Evolutionary conservation across 2,329 filamentous ascomycete genomes (phyloP).

Genomic region (Diplodia mutila): DNA sequence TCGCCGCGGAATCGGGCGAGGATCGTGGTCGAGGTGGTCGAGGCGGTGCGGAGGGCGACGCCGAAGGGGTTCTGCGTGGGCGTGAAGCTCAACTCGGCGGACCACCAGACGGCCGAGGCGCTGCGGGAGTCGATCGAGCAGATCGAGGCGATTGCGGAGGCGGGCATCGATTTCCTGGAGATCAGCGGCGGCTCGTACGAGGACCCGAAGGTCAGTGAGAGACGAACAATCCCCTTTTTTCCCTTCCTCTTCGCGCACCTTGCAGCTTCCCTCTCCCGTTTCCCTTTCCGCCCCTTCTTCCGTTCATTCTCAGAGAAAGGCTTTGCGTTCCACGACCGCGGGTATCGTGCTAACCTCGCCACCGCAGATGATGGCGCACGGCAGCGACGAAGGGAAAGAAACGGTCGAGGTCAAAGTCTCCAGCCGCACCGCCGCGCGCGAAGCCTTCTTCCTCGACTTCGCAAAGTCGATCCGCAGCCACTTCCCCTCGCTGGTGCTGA

Average conservation of each 20-base stretch:
- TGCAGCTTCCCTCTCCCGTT: not conserved
- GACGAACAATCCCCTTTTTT: no score
- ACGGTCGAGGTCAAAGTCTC: conserved; percentile 29
- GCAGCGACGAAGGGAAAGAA: not conserved
- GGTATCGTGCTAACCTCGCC: conserved; percentile 29
- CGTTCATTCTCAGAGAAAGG: no score
- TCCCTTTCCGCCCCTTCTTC: no score
- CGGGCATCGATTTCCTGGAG: conserved; percentile 68
- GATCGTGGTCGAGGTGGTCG: conserved; percentile 52
- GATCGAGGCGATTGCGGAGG: conserved; percentile 53
- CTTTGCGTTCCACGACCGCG: conserved; percentile 44
- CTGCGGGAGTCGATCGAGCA: conserved; percentile 61
- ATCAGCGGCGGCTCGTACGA: conserved; percentile 61
- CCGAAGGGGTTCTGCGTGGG: conserved; percentile 50
- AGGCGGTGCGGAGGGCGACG: conserved; percentile 46
- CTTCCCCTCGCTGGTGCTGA: conserved; percentile 34
- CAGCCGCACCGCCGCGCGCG: conserved; percentile 56
- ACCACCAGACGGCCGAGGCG: conserved; percentile 42
- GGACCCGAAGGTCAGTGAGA: conserved; percentile 26
- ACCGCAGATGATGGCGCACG: conserved; percentile 24
- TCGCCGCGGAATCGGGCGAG: conserved; percentile 49
- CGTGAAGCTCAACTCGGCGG: conserved; percentile 57
- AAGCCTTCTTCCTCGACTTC: conserved; percentile 72
- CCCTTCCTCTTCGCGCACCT: not conserved
- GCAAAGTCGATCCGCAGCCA: conserved; percentile 39